phyloP scores from a whole-genome alignment of 2,329 filamentous ascomycete genomes.

The Pseudonectria foliicola region DNA sequence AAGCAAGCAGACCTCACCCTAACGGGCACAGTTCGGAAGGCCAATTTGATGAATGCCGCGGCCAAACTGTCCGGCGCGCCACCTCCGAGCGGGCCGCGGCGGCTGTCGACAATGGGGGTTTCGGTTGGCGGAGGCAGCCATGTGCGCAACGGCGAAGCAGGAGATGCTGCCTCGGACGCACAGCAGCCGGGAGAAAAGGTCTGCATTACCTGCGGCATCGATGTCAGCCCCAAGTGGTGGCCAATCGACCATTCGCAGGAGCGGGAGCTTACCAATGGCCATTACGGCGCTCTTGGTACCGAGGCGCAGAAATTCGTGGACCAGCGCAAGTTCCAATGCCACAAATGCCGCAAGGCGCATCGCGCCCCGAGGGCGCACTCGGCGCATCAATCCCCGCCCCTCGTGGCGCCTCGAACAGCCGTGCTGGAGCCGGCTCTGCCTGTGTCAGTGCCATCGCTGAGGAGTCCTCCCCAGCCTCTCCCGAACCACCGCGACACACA shows the following conservation, averaged over 20 bases:
- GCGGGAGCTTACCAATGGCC: conserved; percentile 45
- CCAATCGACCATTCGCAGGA: conserved; percentile 46
- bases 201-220: conserved; percentile 59
- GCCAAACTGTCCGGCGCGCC: conserved; percentile 44
- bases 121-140: conserved; percentile 14
- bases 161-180: conserved; percentile 20
- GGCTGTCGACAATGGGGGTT: conserved; percentile 47
- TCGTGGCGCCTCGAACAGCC: conserved; percentile 11
- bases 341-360: conserved; percentile 60
- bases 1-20: conserved; percentile 90
- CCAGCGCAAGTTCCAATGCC: conserved; percentile 62
- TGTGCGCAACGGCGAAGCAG: conserved; percentile 19
- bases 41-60: conserved; percentile 64
- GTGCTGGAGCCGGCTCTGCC: conserved; percentile 11
- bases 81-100: conserved; percentile 35
- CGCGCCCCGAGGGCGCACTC: conserved; percentile 33
- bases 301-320: conserved; percentile 53
- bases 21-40: conserved; percentile 89
- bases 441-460: conserved; percentile 17
- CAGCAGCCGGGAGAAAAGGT: conserved; percentile 42
- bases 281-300: conserved; percentile 42
- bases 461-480: conserved; percentile 22
- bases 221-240: conserved; percentile 72
- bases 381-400: conserved; percentile 13
- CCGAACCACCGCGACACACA: conserved; percentile 21